Evolutionary conservation across 768 basidiomycete genomes (phyloP).

Genomic region (Psilocybe cubensis): DNA sequence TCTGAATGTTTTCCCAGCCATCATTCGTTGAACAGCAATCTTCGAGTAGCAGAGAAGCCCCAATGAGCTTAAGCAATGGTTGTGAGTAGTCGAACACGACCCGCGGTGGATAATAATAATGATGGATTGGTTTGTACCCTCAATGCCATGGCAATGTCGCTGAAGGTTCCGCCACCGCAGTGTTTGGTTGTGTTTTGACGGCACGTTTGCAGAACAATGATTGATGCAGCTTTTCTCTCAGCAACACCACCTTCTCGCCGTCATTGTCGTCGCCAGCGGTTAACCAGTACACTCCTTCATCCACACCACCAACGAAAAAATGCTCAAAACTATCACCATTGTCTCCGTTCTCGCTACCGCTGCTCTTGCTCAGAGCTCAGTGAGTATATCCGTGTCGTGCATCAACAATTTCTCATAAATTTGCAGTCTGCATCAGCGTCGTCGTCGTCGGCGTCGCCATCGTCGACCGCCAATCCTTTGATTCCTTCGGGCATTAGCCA

Average conservation of each 20-base stretch:
- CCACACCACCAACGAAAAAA: conserved; percentile 30
- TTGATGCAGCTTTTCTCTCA: conserved; percentile 21
- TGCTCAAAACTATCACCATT: conserved; percentile 58
- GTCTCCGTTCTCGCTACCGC: conserved; percentile 53
- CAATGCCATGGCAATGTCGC: conserved; percentile 2
- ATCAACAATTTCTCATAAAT: conserved; percentile 4
- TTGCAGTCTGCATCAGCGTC: conserved; percentile 12
- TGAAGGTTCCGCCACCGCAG: conserved; percentile 17
- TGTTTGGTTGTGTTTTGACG: conserved; percentile 37
- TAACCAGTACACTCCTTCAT: conserved; percentile 55
- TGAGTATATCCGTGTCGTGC: conserved; percentile 23
- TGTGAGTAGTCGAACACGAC: no score
- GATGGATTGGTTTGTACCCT: background rate
- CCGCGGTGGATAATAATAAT: no score
- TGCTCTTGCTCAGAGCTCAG: conserved; percentile 54
- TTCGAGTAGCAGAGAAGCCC: no score
- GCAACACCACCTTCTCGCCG: conserved; percentile 14
- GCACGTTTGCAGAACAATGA: conserved; percentile 21
- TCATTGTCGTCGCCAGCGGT: conserved; percentile 37
- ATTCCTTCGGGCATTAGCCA: conserved; percentile 71
- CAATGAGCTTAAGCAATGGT: no score
- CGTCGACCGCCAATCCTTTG: conserved; percentile 45
- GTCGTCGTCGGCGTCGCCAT: conserved; percentile 10
- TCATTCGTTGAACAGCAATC: no score
- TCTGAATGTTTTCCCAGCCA: no score